Evolutionary conservation across 768 basidiomycete species (phyloP).

Genomic region (Boletellus ananiceps): DNA sequence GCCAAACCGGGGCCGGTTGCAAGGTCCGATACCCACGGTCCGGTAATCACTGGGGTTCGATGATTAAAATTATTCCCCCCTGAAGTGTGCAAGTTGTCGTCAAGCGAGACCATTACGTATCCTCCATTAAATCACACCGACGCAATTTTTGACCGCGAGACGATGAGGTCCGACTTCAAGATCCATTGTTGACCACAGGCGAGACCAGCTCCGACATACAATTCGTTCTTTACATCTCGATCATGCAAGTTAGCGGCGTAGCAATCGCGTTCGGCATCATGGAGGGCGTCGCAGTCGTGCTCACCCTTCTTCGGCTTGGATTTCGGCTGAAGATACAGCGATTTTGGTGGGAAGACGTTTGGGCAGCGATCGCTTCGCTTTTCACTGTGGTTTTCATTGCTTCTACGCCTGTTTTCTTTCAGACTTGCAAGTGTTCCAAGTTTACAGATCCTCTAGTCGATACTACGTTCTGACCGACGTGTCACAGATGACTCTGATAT

Average conservation of each 20-base stretch:
- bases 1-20: too few relatives aligned
- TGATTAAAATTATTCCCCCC: too few relatives aligned
- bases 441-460: too few relatives aligned
- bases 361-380: constrained; percentile 13
- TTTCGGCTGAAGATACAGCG: constrained; percentile 15
- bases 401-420: background rate
- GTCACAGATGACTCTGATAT: background rate
- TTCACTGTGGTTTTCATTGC: background rate
- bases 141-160: too few relatives aligned
- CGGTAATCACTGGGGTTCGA: too few relatives aligned
- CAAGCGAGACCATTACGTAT: background rate
- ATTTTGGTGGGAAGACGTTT: constrained; percentile 24
- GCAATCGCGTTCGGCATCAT: constrained; percentile 4
- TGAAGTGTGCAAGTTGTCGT: too few relatives aligned
- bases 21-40: too few relatives aligned
- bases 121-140: too few relatives aligned
- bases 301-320: constrained; percentile 14
- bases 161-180: too few relatives aligned
- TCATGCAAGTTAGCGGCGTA: background rate
- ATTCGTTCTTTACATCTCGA: background rate
- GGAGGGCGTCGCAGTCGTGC: constrained; percentile 4
- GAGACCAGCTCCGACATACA: too few relatives aligned
- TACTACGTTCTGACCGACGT: background rate
- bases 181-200: too few relatives aligned
- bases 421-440: constrained; percentile 1